These are phyloP conservation scores for Bromus sterilis DNA, from an alignment of 176 grass and related monocot species.

Conservation along the genomic window DNA sequence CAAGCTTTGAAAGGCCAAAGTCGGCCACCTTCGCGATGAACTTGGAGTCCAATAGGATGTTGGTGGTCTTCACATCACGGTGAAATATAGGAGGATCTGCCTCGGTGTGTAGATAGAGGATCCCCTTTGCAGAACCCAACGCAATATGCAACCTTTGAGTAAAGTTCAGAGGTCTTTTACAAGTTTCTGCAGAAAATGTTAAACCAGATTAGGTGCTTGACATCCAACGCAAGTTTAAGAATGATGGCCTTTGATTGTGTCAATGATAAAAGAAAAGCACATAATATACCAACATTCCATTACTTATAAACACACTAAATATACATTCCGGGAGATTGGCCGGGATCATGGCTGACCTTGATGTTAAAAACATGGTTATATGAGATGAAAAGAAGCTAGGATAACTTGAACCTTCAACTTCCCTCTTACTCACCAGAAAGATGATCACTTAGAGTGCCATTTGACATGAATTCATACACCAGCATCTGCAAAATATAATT, in stretches of 20 bases:
- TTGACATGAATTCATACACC: conserved; percentile 92
- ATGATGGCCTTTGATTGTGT: not conserved
- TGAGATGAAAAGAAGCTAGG: not conserved
- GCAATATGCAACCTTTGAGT: conserved; percentile 55
- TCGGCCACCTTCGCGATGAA: conserved; percentile 88
- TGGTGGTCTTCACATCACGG: conserved; percentile 92
- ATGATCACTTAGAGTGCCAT: conserved; percentile 87
- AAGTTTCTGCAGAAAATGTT: conserved; percentile 33
- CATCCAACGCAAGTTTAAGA: not conserved
- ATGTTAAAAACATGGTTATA: not conserved
- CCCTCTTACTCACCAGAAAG: conserved; percentile 52
- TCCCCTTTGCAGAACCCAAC: conserved; percentile 75
- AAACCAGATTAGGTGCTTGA: conserved; percentile 2
- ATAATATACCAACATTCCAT: not conserved
- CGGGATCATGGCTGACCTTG: not conserved
- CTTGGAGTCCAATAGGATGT: conserved; percentile 79
- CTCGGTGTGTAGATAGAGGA: conserved; percentile 83
- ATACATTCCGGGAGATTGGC: not conserved
- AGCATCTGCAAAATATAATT: conserved; percentile 69
- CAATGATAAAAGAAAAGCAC: not conserved
- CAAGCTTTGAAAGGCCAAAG: conserved; percentile 93
- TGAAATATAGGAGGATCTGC: conserved; percentile 98
- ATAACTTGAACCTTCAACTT: not conserved
- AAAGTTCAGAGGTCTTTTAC: conserved; percentile 55
- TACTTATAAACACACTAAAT: not conserved